Evolutionary conservation across 805 yeast genomes (phyloP).

Genomic region (Starmerella geochares): DNA sequence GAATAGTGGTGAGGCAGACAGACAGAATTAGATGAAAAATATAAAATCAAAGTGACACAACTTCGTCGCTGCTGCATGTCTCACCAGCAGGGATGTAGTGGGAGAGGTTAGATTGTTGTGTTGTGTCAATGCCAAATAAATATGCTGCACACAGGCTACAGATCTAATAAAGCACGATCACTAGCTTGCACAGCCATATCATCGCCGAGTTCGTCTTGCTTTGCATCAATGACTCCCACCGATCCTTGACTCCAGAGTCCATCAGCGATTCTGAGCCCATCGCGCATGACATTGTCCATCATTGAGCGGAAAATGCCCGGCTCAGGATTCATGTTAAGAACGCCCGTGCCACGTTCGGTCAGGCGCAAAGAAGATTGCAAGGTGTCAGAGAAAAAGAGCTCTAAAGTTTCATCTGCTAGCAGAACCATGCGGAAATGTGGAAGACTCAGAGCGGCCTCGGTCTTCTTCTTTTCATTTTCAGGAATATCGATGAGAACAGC

Average conservation of each 20-base stretch:
- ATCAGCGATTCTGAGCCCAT: slow-evolving; percentile 83
- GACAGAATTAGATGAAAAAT: too few relatives aligned
- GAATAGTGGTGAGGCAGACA: too few relatives aligned
- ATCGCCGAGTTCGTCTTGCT: slow-evolving; percentile 27
- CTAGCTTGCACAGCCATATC: slow-evolving; percentile 28
- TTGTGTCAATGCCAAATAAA: slow-evolving; percentile 1
- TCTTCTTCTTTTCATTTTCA: slow-evolving; percentile 24
- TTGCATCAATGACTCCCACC: slow-evolving; percentile 27
- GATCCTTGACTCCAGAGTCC: slow-evolving; percentile 64
- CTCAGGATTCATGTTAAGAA: slow-evolving; percentile 40
- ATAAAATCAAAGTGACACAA: too few relatives aligned
- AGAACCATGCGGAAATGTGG: slow-evolving; percentile 90
- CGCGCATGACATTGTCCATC: slow-evolving; percentile 84
- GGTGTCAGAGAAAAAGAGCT: slow-evolving; percentile 64
- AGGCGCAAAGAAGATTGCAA: slow-evolving; percentile 60
- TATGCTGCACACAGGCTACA: slow-evolving; percentile 8
- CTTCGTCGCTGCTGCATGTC: too few relatives aligned
- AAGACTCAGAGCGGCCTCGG: slow-evolving; percentile 7
- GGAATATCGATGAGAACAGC: slow-evolving; percentile 29
- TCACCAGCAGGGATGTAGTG: too few relatives aligned
- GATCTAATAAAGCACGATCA: slow-evolving; percentile 31
- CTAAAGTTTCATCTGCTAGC: slow-evolving; percentile 87
- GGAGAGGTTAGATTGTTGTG: too few relatives aligned
- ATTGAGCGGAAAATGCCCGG: slow-evolving; percentile 58
- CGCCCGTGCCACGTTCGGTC: slow-evolving; percentile 38